Conservation (phyloP, 495 filamentous ascomycete species). For the Hyaloscypha hepaticicola region DNA sequence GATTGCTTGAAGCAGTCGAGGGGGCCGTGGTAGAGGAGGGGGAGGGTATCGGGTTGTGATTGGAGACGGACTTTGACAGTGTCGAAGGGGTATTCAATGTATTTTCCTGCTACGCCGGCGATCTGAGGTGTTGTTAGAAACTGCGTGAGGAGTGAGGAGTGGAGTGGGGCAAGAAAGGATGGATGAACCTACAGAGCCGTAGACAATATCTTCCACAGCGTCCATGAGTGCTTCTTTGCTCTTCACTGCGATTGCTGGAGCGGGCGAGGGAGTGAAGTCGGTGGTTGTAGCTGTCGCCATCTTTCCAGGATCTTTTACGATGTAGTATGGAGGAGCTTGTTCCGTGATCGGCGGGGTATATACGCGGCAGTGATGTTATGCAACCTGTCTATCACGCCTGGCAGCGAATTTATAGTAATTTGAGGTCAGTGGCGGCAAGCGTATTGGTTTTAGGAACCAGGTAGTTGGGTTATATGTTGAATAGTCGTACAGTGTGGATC, state of each 20-base stretch:
- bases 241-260: constrained; percentile 4
- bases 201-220: constrained; percentile 76
- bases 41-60: constrained; percentile 78
- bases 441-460: background rate
- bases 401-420: background rate
- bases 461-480: background rate
- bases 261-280: constrained; percentile 8
- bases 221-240: constrained; percentile 57
- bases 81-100: constrained; percentile 97
- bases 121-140: constrained; percentile 45
- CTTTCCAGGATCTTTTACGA: background rate
- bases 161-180: background rate
- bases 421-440: background rate
- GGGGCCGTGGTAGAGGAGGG: constrained; percentile 81
- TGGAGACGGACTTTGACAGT: constrained; percentile 87
- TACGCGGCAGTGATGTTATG: background rate
- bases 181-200: constrained; percentile 69
- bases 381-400: background rate
- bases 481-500: background rate
- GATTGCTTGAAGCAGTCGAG: constrained; percentile 92
- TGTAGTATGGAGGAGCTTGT: background rate
- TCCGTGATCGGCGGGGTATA: constrained; percentile 23
- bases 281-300: constrained; percentile 23
- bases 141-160: background rate
- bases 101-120: constrained; percentile 89